phyloP scores from a whole-genome alignment of 2,329 filamentous ascomycete genomes.

The Raffaelea ambrosiae region DNA sequence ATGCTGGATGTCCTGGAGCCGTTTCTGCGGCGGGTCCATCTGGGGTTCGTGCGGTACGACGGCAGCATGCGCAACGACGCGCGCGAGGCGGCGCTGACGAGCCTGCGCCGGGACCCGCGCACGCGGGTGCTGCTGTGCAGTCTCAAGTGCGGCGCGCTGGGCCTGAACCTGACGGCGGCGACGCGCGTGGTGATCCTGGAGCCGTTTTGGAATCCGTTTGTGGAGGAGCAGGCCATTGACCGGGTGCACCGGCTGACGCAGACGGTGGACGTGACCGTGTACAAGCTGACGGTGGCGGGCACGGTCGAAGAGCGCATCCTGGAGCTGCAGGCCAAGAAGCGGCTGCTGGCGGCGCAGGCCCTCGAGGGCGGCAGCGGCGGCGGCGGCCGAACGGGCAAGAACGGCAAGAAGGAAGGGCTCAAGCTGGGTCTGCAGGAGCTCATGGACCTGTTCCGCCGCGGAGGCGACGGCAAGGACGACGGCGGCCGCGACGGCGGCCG shows the following conservation, averaged over 20 bases:
- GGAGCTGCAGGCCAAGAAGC: slow-evolving; percentile 90
- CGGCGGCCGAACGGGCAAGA: slow-evolving; percentile 31
- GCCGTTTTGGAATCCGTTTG: slow-evolving; percentile 98
- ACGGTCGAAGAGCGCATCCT: slow-evolving; percentile 92
- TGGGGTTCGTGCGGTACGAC: slow-evolving; percentile 84
- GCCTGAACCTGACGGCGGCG: slow-evolving; percentile 89
- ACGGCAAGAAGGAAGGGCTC: slow-evolving; percentile 47
- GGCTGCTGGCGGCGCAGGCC: slow-evolving; percentile 80
- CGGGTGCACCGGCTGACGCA: slow-evolving; percentile 97
- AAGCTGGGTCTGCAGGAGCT: slow-evolving; percentile 93
- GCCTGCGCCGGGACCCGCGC: slow-evolving; percentile 62
- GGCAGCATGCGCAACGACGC: slow-evolving; percentile 90
- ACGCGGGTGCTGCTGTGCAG: slow-evolving; percentile 86
- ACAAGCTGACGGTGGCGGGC: slow-evolving; percentile 79
- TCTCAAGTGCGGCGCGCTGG: slow-evolving; percentile 85
- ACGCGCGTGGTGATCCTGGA: slow-evolving; percentile 91
- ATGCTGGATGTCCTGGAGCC: slow-evolving; percentile 97
- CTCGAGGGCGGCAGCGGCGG: slow-evolving; percentile 64
- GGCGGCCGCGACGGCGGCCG: neutral
- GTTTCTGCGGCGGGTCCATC: slow-evolving; percentile 66
- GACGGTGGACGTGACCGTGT: slow-evolving; percentile 88
- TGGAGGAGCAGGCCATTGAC: slow-evolving; percentile 98
- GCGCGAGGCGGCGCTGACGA: slow-evolving; percentile 76
- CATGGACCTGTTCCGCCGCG: slow-evolving; percentile 75
- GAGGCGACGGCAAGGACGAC: slow-evolving; percentile 22